Percentiles rank a stretch among this genome's conserved stretches.
Conservation (phyloP, 1,284 basidiomycete genomes). For the Sutorius eximius region DNA sequence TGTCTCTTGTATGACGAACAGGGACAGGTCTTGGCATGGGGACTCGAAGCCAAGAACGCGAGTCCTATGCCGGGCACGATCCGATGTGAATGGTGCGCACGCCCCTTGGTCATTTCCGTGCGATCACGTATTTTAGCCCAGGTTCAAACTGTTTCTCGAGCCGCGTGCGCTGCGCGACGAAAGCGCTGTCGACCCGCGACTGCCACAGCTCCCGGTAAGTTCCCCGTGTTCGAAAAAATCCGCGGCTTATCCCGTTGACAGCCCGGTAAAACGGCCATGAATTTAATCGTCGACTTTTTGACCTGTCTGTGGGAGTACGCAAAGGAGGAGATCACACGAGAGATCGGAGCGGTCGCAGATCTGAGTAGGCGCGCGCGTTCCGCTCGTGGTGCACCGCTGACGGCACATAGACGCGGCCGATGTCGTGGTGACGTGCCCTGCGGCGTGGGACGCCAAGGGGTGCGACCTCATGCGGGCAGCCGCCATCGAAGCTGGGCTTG, state of each 20-base stretch:
- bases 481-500: slow-evolving; percentile 74
- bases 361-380: slow-evolving; percentile 51
- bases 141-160: slow-evolving; percentile 81
- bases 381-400: not conserved
- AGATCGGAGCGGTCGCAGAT: slow-evolving; percentile 80
- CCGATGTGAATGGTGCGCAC: slow-evolving; percentile 66
- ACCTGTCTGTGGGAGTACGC: slow-evolving; percentile 81
- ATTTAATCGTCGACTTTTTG: slow-evolving; percentile 78
- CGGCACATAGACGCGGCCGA: slow-evolving; percentile 62
- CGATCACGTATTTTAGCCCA: slow-evolving; percentile 28
- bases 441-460: slow-evolving; percentile 81
- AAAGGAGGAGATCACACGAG: slow-evolving; percentile 77
- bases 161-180: slow-evolving; percentile 73
- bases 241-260: slow-evolving; percentile 27
- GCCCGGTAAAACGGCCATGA: slow-evolving; percentile 71
- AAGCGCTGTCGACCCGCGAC: slow-evolving; percentile 62
- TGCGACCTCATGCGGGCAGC: slow-evolving; percentile 81
- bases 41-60: slow-evolving; percentile 76
- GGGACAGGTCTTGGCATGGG: slow-evolving; percentile 74
- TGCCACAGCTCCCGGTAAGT: slow-evolving; percentile 75
- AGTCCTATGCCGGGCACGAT: slow-evolving; percentile 62
- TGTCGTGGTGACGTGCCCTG: slow-evolving; percentile 80
- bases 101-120: not conserved
- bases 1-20: slow-evolving; percentile 72
- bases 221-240: not conserved